A percentile compares a stretch with the other conserved stretches of the same genome.
Evolutionary conservation across 2,329 filamentous ascomycete species (phyloP).

Genomic region (Albifimbria verrucaria): DNA sequence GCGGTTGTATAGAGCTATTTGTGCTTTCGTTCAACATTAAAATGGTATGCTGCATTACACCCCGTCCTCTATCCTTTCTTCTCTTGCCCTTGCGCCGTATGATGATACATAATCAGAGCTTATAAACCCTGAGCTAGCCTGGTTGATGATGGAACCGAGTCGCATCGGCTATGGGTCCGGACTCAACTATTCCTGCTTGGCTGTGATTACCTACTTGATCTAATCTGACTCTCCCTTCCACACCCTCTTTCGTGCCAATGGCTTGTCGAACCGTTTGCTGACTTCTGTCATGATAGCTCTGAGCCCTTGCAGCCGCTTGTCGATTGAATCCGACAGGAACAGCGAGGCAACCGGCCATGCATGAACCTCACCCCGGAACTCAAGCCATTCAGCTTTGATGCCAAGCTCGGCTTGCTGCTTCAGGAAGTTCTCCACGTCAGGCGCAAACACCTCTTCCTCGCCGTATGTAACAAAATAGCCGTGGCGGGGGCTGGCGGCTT

Average conservation of each 20-base stretch:
- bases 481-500: conserved; percentile 58
- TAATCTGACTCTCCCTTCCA: conserved; percentile 52
- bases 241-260: conserved; percentile 11
- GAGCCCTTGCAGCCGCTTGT: conserved; percentile 51
- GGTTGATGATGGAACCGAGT: conserved; percentile 48
- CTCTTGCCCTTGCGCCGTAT: conserved; percentile 15
- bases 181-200: conserved; percentile 20
- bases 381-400: conserved; percentile 52
- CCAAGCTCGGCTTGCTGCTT: conserved; percentile 50
- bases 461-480: conserved; percentile 73
- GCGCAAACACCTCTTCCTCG: conserved; percentile 72
- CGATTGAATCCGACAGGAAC: conserved; percentile 48
- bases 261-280: conserved; percentile 25
- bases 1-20: too few relatives aligned
- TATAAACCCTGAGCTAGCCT: conserved; percentile 28
- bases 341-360: conserved; percentile 75
- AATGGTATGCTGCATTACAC: conserved; percentile 8
- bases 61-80: not conserved
- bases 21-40: too few relatives aligned
- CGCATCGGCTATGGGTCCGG: conserved; percentile 41
- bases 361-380: conserved; percentile 68
- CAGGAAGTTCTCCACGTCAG: conserved; percentile 63
- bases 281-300: conserved; percentile 35
- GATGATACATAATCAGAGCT: conserved; percentile 41
- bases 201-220: conserved; percentile 56